Percentiles rank a stretch among this genome's conserved stretches.
Conservation (phyloP, 768 basidiomycete genomes). For the Arthromyces matolae region DNA sequence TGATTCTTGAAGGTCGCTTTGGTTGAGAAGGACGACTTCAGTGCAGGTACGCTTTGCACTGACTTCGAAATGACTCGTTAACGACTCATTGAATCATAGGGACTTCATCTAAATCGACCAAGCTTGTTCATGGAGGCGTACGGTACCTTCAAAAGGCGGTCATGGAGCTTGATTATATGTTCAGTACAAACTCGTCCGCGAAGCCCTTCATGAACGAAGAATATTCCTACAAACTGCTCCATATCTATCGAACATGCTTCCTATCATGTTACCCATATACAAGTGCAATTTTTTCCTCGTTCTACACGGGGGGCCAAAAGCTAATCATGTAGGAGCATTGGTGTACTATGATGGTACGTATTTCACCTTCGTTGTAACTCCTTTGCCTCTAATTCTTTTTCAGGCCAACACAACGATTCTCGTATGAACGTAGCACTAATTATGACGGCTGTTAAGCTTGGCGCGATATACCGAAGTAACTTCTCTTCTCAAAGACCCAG, state of each 20-base stretch:
- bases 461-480: slow-evolving; percentile 89
- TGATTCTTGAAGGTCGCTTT: slow-evolving; percentile 92
- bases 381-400: slow-evolving; percentile 4
- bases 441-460: slow-evolving; percentile 91
- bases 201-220: slow-evolving; percentile 87
- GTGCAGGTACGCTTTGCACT: slow-evolving; percentile 78
- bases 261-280: slow-evolving; percentile 97
- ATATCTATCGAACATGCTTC: slow-evolving; percentile 87
- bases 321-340: slow-evolving; percentile 89
- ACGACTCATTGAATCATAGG: slow-evolving; percentile 41
- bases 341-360: slow-evolving; percentile 93
- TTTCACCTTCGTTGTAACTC: slow-evolving; percentile 36
- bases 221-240: slow-evolving; percentile 97
- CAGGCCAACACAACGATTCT: slow-evolving; percentile 97
- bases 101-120: slow-evolving; percentile 95
- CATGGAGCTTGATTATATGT: slow-evolving; percentile 93
- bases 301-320: slow-evolving; percentile 87
- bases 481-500: slow-evolving; percentile 61
- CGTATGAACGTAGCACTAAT: slow-evolving; percentile 96
- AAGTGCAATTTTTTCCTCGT: slow-evolving; percentile 93
- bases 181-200: slow-evolving; percentile 93
- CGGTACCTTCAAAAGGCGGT: slow-evolving; percentile 97
- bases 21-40: slow-evolving; percentile 91
- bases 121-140: slow-evolving; percentile 97
- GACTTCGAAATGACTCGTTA: too few relatives aligned